Evolutionary conservation across 1,139 yeast species (phyloP).

Genomic region (Insectozyma bohioensis): DNA sequence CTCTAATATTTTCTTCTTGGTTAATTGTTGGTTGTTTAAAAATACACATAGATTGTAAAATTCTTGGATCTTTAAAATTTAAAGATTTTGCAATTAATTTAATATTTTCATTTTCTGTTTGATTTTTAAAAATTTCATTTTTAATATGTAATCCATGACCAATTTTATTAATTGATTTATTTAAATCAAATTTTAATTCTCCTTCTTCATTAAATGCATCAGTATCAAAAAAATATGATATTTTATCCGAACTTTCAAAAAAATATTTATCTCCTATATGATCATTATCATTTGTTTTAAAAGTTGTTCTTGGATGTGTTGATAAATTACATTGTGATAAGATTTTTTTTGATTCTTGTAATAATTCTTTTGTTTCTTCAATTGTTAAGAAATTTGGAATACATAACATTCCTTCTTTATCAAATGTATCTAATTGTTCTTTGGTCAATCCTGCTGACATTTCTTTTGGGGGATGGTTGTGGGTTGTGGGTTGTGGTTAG

Average conservation of each 20-base stretch:
- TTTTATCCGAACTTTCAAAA: conserved; percentile 65
- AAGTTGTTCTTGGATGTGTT: conserved; percentile 70
- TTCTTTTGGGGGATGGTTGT: no score
- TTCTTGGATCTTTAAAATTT: conserved; percentile 62
- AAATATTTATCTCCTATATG: conserved; percentile 79
- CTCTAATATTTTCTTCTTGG: conserved; percentile 40
- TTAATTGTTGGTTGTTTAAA: conserved; percentile 61
- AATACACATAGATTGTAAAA: conserved; percentile 77
- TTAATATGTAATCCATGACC: conserved; percentile 74
- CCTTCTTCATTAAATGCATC: conserved; percentile 63
- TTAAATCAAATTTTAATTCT: conserved; percentile 50
- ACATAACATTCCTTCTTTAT: conserved; percentile 62
- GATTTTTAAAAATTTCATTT: conserved; percentile 44
- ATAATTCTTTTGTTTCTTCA: conserved; percentile 38
- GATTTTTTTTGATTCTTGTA: conserved; percentile 44
- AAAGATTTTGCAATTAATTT: conserved; percentile 52
- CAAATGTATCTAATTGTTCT: conserved; percentile 47
- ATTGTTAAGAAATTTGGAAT: conserved; percentile 53
- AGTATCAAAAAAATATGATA: conserved; percentile 69
- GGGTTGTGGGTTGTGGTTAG: no score
- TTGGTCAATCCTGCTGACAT: conserved; percentile 24
- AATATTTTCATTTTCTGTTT: conserved; percentile 55
- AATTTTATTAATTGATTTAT: conserved; percentile 66
- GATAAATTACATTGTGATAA: conserved; percentile 50
- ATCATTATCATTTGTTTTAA: conserved; percentile 62